phyloP scores from a whole-genome alignment of 495 filamentous ascomycete species.

The Penicillium roqueforti region DNA sequence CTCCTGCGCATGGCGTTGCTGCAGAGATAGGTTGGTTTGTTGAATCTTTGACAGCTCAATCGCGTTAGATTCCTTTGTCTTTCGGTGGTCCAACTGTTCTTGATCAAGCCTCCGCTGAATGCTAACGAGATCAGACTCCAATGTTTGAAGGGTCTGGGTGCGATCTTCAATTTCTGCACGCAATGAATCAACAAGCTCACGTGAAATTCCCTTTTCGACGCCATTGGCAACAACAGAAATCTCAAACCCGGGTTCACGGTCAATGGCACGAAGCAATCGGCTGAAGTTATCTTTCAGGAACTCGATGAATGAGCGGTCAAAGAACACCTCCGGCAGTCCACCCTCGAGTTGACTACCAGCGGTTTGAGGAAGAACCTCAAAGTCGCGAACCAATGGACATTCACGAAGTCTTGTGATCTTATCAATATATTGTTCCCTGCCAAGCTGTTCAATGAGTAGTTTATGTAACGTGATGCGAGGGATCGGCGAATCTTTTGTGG shows the following conservation, averaged over 20 bases:
- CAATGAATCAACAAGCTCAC: slow-evolving; percentile 78
- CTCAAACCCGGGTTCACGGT: slow-evolving; percentile 85
- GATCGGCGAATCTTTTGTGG: slow-evolving; percentile 92
- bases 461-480: slow-evolving; percentile 77
- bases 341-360: slow-evolving; percentile 51
- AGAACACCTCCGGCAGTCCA: slow-evolving; percentile 75
- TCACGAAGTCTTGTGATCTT: slow-evolving; percentile 73
- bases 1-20: slow-evolving; percentile 63
- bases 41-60: slow-evolving; percentile 64
- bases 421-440: slow-evolving; percentile 85
- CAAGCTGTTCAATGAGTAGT: slow-evolving; percentile 72
- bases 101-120: slow-evolving; percentile 68
- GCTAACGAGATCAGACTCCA: slow-evolving; percentile 62
- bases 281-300: slow-evolving; percentile 96
- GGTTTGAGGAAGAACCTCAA: slow-evolving; percentile 78
- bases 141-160: slow-evolving; percentile 60
- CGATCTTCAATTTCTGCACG: slow-evolving; percentile 72
- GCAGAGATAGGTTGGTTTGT: slow-evolving; percentile 66
- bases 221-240: slow-evolving; percentile 73
- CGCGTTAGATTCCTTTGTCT: slow-evolving; percentile 61
- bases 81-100: slow-evolving; percentile 70
- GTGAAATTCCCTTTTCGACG: slow-evolving; percentile 75
- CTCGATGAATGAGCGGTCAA: slow-evolving; percentile 83
- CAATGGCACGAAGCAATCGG: slow-evolving; percentile 78
- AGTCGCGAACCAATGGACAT: slow-evolving; percentile 82